These are phyloP conservation scores for Saccharomycopsis hybrid DNA, from an alignment of 1,139 yeast species.

Conservation along the genomic window DNA sequence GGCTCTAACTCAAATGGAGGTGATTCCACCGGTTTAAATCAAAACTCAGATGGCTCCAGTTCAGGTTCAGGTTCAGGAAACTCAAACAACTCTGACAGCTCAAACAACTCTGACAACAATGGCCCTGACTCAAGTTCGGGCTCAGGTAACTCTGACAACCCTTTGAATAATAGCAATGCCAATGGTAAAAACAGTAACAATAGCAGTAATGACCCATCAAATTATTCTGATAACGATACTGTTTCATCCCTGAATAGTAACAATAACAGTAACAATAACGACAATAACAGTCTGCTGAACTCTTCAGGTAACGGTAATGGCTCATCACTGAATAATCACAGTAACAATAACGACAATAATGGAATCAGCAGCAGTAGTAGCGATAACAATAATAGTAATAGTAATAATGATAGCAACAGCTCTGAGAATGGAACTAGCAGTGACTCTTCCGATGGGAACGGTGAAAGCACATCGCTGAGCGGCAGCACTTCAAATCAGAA, in stretches of 20 bases:
- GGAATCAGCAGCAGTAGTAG: neutral
- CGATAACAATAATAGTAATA: neutral
- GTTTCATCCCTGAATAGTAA: neutral
- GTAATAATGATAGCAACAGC: neutral
- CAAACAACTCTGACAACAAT: neutral
- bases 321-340: neutral
- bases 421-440: neutral
- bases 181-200: neutral
- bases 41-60: neutral
- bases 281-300: too few relatives aligned
- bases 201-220: neutral
- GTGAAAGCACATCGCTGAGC: neutral
- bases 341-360: too few relatives aligned
- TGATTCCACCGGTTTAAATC: neutral
- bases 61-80: neutral
- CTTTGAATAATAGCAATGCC: neutral
- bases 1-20: too few relatives aligned
- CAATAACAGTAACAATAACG: too few relatives aligned
- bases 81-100: neutral
- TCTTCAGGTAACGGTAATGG: neutral
- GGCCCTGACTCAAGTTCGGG: neutral
- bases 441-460: neutral
- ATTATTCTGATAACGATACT: neutral
- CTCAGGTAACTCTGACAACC: conserved; percentile 1
- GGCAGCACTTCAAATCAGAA: neutral